Conservation (phyloP, 2,329 filamentous ascomycete species). For the Colletotrichum abscissum region DNA sequence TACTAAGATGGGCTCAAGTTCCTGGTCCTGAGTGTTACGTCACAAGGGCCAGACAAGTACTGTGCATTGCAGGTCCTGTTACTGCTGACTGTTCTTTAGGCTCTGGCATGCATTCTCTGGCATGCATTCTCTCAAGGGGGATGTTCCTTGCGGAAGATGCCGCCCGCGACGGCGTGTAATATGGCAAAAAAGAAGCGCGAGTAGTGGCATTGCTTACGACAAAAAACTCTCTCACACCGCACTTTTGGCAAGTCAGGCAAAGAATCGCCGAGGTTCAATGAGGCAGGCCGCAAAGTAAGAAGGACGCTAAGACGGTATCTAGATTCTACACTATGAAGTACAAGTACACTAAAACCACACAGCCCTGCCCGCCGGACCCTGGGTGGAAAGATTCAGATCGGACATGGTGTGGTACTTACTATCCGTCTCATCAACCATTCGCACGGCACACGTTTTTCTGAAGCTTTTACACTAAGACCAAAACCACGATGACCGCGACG, state of each 20-base stretch:
- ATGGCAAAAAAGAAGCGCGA: background rate
- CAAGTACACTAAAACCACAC: background rate
- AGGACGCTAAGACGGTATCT: too few relatives aligned
- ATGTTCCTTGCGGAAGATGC: slow-evolving; percentile 14
- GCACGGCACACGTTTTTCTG: background rate
- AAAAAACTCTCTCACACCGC: too few relatives aligned
- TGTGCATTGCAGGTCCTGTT: background rate
- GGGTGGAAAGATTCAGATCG: background rate
- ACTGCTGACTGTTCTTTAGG: background rate
- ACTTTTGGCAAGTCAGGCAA: background rate
- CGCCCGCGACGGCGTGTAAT: background rate
- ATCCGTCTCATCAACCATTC: background rate
- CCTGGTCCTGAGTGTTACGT: background rate
- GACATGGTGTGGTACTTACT: background rate
- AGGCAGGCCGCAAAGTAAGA: too few relatives aligned
- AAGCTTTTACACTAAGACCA: too few relatives aligned
- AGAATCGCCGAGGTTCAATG: background rate
- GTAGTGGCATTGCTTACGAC: background rate
- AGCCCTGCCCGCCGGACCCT: background rate
- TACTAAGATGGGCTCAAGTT: background rate
- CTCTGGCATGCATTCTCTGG: background rate
- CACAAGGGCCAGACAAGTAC: background rate
- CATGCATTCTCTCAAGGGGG: background rate
- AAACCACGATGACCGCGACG: background rate
- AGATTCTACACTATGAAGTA: too few relatives aligned